Base-by-base conservation (phyloP, 225 moss, liverwort and hornwort genomes). In the Pseudisothecium myosuroides region DNA sequence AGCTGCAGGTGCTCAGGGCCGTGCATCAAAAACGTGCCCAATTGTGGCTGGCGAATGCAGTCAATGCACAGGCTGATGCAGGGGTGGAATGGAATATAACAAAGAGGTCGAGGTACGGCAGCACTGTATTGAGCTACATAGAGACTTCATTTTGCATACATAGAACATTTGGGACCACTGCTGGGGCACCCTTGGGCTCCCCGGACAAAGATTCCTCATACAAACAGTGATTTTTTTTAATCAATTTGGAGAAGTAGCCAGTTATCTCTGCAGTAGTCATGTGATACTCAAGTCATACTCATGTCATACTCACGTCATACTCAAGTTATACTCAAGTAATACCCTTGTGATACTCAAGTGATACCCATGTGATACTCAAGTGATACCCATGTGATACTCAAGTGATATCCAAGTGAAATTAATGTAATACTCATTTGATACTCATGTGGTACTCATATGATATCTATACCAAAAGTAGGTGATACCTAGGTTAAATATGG, bases 131-230 rank as follows among this genome's bases (percentile, higher is more conserved):
- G 26, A 41, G 22, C 45, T 45, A 71, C 41, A 26, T 4, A 14
- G 28, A 73, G 28, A 45, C 43, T 45, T 9, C 28, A 6, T 17
- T 72, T 29, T 6, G 54, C 58, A 58, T 58, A 58, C 10, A 58
- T 9, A 58, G 22, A 58, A 58, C 58, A 58, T 58, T 21, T 21
- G 22, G 8, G 10, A 58, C 11, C 45, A 45, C 11, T 17, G 28
- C 2, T 45, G 3, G 17, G 17, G 10, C 17, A 29, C 10, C 11
- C 2, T 47, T 73, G 47, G 10, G 4, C 7, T 74, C 47, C 7
- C 0, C 6, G 0, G 3, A 26, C 17, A 18, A 47, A 45, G 73
- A 73, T 45, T 73, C 12, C 2, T 17, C 0, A 16, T 17, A 7
- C 7, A 18, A 17, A 4, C 10, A 45, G 5, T 3, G 45, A 3